Percentiles rank a stretch among this genome's conserved stretches.
Conservation (phyloP, 805 yeast genomes). For the Hanseniaspora clermontiae region DNA sequence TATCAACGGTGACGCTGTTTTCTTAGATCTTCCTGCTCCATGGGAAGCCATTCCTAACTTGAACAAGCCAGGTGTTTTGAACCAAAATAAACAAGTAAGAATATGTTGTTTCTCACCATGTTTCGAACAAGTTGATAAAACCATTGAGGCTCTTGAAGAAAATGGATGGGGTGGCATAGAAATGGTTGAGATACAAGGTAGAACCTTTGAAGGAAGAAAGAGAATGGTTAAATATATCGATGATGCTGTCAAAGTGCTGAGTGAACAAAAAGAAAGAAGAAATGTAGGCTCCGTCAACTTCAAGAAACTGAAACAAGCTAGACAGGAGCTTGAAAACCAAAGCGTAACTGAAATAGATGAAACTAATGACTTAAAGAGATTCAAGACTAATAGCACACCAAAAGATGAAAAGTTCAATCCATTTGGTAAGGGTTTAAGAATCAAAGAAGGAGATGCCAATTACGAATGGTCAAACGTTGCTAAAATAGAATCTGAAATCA, state of each 20-base stretch:
- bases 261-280: slow-evolving; percentile 66
- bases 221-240: slow-evolving; percentile 71
- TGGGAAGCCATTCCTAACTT: slow-evolving; percentile 88
- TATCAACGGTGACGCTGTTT: slow-evolving; percentile 54
- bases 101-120: slow-evolving; percentile 97
- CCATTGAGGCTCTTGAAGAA: slow-evolving; percentile 59
- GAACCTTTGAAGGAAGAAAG: slow-evolving; percentile 79
- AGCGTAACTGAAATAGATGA: slow-evolving; percentile 18
- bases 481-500: slow-evolving; percentile 69
- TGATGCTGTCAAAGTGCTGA: slow-evolving; percentile 67
- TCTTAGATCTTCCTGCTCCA: slow-evolving; percentile 90
- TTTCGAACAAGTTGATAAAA: slow-evolving; percentile 87
- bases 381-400: slow-evolving; percentile 19
- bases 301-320: slow-evolving; percentile 28
- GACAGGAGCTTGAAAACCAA: slow-evolving; percentile 20
- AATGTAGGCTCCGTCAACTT: slow-evolving; percentile 49
- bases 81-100: slow-evolving; percentile 42
- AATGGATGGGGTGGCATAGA: slow-evolving; percentile 79
- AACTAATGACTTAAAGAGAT: slow-evolving; percentile 15
- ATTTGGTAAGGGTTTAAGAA: slow-evolving; percentile 78
- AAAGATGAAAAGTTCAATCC: slow-evolving; percentile 63
- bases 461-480: slow-evolving; percentile 79
- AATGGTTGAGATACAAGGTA: slow-evolving; percentile 81
- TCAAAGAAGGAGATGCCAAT: slow-evolving; percentile 73
- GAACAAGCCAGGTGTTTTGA: slow-evolving; percentile 36